Base-by-base conservation (phyloP, 768 basidiomycete genomes). In the Termitomyces sp. region DNA sequence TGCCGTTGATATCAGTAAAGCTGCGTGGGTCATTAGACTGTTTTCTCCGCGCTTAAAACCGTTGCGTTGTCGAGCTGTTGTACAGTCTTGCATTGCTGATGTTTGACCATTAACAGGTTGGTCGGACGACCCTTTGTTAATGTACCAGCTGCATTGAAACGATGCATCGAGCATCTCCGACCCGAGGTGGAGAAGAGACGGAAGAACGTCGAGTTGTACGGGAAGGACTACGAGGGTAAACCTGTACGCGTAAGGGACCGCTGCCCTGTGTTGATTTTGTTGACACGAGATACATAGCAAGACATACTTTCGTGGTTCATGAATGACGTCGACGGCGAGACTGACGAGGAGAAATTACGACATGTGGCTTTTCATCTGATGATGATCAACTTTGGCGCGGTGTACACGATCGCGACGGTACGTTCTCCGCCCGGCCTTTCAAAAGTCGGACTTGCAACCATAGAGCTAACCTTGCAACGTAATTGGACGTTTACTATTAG, bases 271-370 rank as follows among this genome's bases (percentile, higher is more conserved):
- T 0, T 17, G 8, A 19, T 58, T 42, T 54, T 33, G 59, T 12
- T 51, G 28, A 35, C 17, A 42, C 31, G 5, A 33, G 28, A n/a
- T 21, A 9, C 10, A 38, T 44, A 80, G 80, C 72, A 74, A 51
- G 79, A 81, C 54, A 58, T 81, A n/a, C 67, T 81, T 0, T 68
- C 72, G 17, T 83, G 78, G 78, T 65, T 80, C 11, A 68, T 81
- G 38, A 77, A 77, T 43, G 67, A 63, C 8, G 75, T 77, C 0
- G 60, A 66, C 9, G 68, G 67, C 5, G 57, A 70, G 17, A 67
- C 52, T 0, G 49, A 60, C 35, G 60, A 60, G 70, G 33, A 60
- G 63, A 26, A 67, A 57, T 6, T 53, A 68, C 54, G 62, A n/a
- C 67, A 72, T 33, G 61, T 78, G 8, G 68, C 70, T 0, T 59